Conservation (phyloP, 768 basidiomycete species). For the Phylloporus sp. region DNA sequence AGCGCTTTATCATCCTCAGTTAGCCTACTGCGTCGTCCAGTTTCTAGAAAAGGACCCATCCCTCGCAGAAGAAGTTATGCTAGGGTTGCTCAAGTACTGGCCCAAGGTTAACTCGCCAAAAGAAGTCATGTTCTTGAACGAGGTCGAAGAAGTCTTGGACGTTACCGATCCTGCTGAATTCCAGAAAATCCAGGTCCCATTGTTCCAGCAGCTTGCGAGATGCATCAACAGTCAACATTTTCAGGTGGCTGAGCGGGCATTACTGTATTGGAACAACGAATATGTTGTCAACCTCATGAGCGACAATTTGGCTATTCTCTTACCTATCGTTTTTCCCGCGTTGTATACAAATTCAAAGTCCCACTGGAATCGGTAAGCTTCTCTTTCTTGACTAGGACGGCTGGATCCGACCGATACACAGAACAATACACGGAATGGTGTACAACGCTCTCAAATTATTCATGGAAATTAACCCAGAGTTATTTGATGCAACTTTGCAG, state of each 20-base stretch:
- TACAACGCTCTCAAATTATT: slow-evolving; percentile 97
- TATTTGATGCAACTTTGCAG: slow-evolving; percentile 91
- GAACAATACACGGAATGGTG: slow-evolving; percentile 98
- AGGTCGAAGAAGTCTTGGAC: slow-evolving; percentile 98
- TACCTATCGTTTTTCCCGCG: slow-evolving; percentile 97
- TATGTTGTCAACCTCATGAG: slow-evolving; percentile 99
- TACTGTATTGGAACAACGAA: slow-evolving; percentile 99
- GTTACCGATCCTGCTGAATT: slow-evolving; percentile 97
- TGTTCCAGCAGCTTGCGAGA: slow-evolving; percentile 91
- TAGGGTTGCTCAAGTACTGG: slow-evolving; percentile 96
- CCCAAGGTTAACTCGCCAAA: slow-evolving; percentile 99
- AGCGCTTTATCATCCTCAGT: slow-evolving; percentile 98
- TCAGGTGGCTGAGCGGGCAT: slow-evolving; percentile 96
- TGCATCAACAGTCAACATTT: slow-evolving; percentile 99
- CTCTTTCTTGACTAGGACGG: background rate
- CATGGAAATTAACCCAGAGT: slow-evolving; percentile 98
- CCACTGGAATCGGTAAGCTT: slow-evolving; percentile 94
- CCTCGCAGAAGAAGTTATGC: slow-evolving; percentile 92
- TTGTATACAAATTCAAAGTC: slow-evolving; percentile 93
- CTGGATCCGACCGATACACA: slow-evolving; percentile 32
- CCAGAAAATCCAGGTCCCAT: slow-evolving; percentile 86
- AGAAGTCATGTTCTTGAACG: slow-evolving; percentile 99
- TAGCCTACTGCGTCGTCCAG: slow-evolving; percentile 98
- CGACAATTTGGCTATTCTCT: slow-evolving; percentile 82
- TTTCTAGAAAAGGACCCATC: slow-evolving; percentile 95